Evolutionary conservation across 306 rosid species (phyloP).

Genomic region (Prunus padus): DNA sequence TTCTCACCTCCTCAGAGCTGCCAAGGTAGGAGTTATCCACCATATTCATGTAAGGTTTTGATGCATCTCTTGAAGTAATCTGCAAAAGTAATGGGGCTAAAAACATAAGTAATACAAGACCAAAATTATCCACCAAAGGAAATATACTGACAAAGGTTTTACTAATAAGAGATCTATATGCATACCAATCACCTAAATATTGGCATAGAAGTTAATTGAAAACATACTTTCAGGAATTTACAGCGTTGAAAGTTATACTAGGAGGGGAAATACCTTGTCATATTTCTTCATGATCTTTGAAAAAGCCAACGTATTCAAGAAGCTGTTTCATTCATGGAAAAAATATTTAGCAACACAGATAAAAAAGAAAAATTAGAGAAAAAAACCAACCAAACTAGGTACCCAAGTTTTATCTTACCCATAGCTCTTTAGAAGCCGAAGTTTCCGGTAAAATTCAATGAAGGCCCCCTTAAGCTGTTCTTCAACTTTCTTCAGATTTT

Average conservation of each 20-base stretch:
- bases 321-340: constrained; percentile 36
- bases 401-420: constrained; percentile 20
- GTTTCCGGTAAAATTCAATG: constrained; percentile 61
- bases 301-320: constrained; percentile 65
- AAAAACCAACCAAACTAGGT: background rate
- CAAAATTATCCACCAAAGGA: background rate
- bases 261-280: constrained; percentile 53
- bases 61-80: constrained; percentile 61
- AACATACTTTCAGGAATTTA: background rate
- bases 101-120: background rate
- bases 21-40: constrained; percentile 65
- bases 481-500: constrained; percentile 54
- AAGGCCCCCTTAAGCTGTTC: constrained; percentile 50
- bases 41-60: constrained; percentile 63
- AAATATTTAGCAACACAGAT: background rate
- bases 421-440: constrained; percentile 62
- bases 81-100: constrained; percentile 17
- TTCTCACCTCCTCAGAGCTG: constrained; percentile 65
- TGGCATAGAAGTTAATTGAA: no score
- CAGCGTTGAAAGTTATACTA: background rate
- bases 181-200: no score
- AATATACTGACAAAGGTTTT: no score
- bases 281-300: constrained; percentile 86
- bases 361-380: constrained; percentile 6
- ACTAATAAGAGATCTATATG: background rate